A percentile compares a stretch with the other conserved stretches of the same genome.
Evolutionary conservation across 1,139 yeast genomes (phyloP).

Genomic region (Magnusiomyces tetraspermus): DNA sequence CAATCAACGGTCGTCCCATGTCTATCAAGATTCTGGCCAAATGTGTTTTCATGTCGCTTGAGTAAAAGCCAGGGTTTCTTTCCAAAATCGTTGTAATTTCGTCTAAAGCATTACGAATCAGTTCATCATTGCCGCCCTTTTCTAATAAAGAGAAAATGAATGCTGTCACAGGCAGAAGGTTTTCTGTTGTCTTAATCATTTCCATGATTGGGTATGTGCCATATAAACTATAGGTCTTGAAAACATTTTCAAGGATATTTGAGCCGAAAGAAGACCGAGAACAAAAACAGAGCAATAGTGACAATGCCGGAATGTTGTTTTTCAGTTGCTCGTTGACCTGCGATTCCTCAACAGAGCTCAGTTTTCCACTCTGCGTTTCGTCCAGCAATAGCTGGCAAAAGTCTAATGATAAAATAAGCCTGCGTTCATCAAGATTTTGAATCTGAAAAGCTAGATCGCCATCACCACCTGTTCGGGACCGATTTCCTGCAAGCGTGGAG

Average conservation of each 20-base stretch:
- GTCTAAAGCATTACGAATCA: constrained; percentile 7
- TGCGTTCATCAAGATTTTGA: constrained; percentile 6
- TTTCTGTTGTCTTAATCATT: not conserved
- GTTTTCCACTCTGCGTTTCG: constrained; percentile 17
- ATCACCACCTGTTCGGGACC: not conserved
- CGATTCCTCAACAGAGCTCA: constrained; percentile 8
- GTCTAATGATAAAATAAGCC: constrained; percentile 15
- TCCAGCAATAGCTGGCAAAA: constrained; percentile 25
- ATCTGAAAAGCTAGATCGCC: not conserved
- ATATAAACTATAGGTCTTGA: constrained; percentile 12
- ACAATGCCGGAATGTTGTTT: constrained; percentile 3
- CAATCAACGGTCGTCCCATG: constrained; percentile 10
- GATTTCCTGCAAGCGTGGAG: constrained; percentile 9
- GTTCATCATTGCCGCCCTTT: constrained; percentile 4
- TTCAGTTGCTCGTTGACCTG: constrained; percentile 5
- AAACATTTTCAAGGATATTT: constrained; percentile 6
- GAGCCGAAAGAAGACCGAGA: not conserved
- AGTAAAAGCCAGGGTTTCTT: constrained; percentile 7
- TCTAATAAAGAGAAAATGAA: constrained; percentile 7
- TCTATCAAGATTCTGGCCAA: constrained; percentile 7
- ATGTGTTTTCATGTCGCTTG: constrained; percentile 1
- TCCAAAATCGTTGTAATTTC: constrained; percentile 9
- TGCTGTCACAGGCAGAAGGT: constrained; percentile 4
- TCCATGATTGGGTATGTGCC: not conserved
- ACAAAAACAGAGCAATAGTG: not conserved